Conservation (phyloP, 345 rosid genomes). For the Acer saccharum region DNA sequence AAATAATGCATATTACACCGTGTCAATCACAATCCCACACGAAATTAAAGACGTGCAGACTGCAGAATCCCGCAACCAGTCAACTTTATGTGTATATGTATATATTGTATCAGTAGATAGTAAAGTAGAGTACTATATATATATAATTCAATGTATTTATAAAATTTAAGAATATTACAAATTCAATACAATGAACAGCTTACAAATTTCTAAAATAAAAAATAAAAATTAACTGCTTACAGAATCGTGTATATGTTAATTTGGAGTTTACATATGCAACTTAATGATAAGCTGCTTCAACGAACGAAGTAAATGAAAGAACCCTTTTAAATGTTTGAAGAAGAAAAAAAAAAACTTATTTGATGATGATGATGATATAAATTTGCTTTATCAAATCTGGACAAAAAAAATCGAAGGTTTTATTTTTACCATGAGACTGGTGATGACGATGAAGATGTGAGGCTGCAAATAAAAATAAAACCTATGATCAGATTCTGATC, state of each 20-base stretch:
- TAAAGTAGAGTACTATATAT: too few relatives aligned
- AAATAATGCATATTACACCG: too few relatives aligned
- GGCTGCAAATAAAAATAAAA: slow-evolving; percentile 34
- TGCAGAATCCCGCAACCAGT: too few relatives aligned
- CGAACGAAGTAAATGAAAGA: slow-evolving; percentile 27
- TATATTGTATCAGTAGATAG: too few relatives aligned
- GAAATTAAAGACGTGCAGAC: too few relatives aligned
- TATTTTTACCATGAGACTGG: slow-evolving; percentile 41
- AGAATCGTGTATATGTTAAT: not conserved
- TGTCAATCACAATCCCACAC: too few relatives aligned
- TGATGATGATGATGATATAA: not conserved
- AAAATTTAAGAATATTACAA: not conserved
- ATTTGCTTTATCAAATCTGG: not conserved
- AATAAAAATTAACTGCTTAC: not conserved
- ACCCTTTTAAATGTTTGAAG: not conserved
- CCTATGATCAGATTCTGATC: not conserved
- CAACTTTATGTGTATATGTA: too few relatives aligned
- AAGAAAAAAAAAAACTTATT: not conserved
- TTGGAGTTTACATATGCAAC: slow-evolving; percentile 13
- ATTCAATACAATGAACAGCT: slow-evolving; percentile 3
- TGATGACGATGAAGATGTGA: slow-evolving; percentile 37
- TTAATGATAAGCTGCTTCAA: slow-evolving; percentile 10
- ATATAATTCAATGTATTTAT: not conserved
- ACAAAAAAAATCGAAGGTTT: not conserved
- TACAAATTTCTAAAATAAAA: not conserved